Base-by-base conservation (phyloP, 306 rosid genomes). In the Vigna reflexopilosa region DNA sequence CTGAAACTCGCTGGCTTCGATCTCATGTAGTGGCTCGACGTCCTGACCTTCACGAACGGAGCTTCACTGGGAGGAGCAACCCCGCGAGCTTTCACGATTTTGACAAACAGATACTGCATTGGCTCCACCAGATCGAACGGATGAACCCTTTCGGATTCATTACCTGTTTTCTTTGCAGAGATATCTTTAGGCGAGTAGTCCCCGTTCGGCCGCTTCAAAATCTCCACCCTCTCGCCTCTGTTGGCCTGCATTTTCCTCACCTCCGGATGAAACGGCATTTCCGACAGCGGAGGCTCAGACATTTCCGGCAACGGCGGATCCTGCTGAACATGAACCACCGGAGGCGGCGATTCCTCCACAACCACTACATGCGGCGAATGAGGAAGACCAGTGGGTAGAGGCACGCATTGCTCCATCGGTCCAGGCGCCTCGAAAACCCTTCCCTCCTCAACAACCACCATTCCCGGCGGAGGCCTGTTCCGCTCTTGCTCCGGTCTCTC, bases 61-160 rank as follows among this genome's bases (percentile, higher is more conserved):
- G 75, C 75, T 54, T 86, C 90, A 48, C 64, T 84, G 2, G 85
- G 88, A 7, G 85, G 86, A 24, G 86, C 76, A 30, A 95, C 56
- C 2, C 89, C 91, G 6, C 97, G 91, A 13, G 93, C 99, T 70
- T 95, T 95, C 17, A 91, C 88, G 48, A 95, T 89, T 78, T 84
- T 83, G 40, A 88, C 89, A 79, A 81, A 95, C 72, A 95, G 78
- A 48, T 93, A 95, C 81, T 85, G 93, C 98, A 95, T 95, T 45
- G 98, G 97, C 67, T 95, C 99, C 7, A 95, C 99, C 26, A 95
- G 85, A 80, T 83, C 93, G 70, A 78, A 88, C 0, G 96, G 98
- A 73, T 90, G 99, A 36, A 87, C 82, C 52, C 93, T 83, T 55
- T 92, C 98, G 0, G 76, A 50, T 14, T 78, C 83, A 15, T 36